These are phyloP conservation scores for Gossypium ekmanianum DNA, from an alignment of 345 rosid genomes.

Conservation along the genomic window DNA sequence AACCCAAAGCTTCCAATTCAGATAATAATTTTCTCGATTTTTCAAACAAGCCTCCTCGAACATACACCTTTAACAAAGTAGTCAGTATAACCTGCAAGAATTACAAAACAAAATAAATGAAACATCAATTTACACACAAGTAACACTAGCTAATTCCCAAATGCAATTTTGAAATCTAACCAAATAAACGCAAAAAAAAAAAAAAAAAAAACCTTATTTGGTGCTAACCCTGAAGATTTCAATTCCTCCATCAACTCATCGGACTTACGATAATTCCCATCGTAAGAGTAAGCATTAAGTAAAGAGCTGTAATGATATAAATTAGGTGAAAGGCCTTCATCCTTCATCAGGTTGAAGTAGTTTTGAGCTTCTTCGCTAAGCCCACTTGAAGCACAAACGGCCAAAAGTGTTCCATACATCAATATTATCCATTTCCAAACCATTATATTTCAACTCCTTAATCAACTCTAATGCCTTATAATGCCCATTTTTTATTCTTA, in stretches of 20 bases:
- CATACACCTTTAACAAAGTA: slow-evolving; percentile 79
- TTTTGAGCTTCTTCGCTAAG: slow-evolving; percentile 66
- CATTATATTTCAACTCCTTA: slow-evolving; percentile 52
- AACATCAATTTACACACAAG: not conserved
- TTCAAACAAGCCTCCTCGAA: slow-evolving; percentile 83
- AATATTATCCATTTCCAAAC: slow-evolving; percentile 69
- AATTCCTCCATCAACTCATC: slow-evolving; percentile 71
- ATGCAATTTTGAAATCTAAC: not conserved
- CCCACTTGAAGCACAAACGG: slow-evolving; percentile 84
- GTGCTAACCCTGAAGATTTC: slow-evolving; percentile 73
- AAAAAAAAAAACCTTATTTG: slow-evolving; percentile 74
- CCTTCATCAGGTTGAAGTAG: slow-evolving; percentile 72
- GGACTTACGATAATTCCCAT: slow-evolving; percentile 74
- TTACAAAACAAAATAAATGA: slow-evolving; percentile 14
- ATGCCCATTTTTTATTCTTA: slow-evolving; percentile 63
- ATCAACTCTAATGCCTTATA: slow-evolving; percentile 68
- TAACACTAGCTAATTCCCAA: not conserved
- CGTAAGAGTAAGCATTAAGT: slow-evolving; percentile 74
- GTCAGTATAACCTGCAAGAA: slow-evolving; percentile 77
- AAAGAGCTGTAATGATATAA: slow-evolving; percentile 80
- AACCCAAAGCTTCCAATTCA: slow-evolving; percentile 64
- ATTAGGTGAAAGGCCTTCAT: slow-evolving; percentile 68
- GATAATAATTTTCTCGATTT: slow-evolving; percentile 63
- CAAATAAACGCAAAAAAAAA: slow-evolving; percentile 11
- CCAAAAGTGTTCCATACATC: slow-evolving; percentile 82